phyloP scores from a whole-genome alignment of 2,329 filamentous ascomycete species.

The Colletotrichum sp. region DNA sequence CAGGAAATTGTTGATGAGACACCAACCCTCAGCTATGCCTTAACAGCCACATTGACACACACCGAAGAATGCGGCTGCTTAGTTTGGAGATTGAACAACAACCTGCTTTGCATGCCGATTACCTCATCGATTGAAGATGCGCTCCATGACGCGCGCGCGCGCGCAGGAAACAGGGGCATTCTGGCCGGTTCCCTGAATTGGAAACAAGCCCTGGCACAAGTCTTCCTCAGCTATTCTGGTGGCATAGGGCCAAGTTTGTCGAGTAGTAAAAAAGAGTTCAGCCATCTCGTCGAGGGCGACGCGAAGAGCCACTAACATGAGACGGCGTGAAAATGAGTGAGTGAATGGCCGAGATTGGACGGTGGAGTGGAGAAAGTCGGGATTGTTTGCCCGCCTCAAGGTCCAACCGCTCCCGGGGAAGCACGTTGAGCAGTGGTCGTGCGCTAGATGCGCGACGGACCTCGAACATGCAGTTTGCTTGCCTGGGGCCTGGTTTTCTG shows the following conservation, averaged over 20 bases:
- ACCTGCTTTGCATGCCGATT: background rate
- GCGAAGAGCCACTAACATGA: constrained; percentile 3
- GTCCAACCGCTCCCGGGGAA: constrained; percentile 12
- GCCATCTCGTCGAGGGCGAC: background rate
- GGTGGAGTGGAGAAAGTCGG: background rate
- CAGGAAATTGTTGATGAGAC: background rate
- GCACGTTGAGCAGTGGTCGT: background rate
- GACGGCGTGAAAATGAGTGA: constrained; percentile 8
- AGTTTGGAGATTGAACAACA: background rate
- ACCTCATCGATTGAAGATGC: background rate
- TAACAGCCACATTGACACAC: background rate
- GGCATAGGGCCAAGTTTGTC: background rate
- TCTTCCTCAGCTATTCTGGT: background rate
- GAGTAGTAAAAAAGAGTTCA: background rate
- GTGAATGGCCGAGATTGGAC: background rate
- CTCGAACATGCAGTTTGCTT: background rate
- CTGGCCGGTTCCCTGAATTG: background rate
- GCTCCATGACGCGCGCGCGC: background rate
- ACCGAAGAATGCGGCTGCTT: background rate
- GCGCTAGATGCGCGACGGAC: background rate
- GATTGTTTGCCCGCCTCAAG: constrained; percentile 8
- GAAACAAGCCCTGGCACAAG: background rate
- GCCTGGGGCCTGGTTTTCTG: background rate
- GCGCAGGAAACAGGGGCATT: background rate
- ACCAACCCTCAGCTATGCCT: background rate